Base-by-base conservation (phyloP, 2,329 filamentous ascomycete genomes). In the Xylariaceae sp. region DNA sequence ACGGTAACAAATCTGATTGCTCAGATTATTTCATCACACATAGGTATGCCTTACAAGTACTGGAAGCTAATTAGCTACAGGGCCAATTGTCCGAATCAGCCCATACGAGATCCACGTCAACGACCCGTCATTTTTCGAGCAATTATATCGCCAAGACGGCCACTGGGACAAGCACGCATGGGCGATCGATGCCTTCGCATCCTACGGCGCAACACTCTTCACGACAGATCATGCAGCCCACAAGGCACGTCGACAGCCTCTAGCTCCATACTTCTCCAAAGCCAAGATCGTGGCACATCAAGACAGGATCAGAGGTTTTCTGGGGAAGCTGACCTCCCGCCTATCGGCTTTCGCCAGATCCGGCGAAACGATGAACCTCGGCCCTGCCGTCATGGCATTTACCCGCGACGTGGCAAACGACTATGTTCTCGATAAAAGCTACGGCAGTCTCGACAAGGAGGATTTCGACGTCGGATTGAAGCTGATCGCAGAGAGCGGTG, bases 211-310 rank as follows among this genome's bases (percentile, higher is more conserved):
- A 32, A 54, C 46, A 10, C 36, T 56, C 36, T 52, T 39, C n/a
- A 53, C 53, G 7, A 41, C 36, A 36, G 53, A 57, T 39, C 46
- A 56, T 47, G 50, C 35, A 6, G 39, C 49, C 12, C 57, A 61
- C 46, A 56, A 56, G 36, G 40, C 49, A 15, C 54, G 52, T n/a
- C 57, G 61, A 14, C 48, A 42, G 7, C 44, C 56, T 14, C 33
- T 61, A 15, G 54, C 35, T 30, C 52, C 53, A 7, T 55, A 57
- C 48, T 63, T 61, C 40, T 61, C 60, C 2, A 58, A 58, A 42
- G 40, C 39, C 35, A 55, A 51, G 7, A 50, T 62, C 33, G 31
- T 35, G 18, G 40, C 36, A 27, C 49, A 51, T 6, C 51, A 58
- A 39, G 48, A 47, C n/a, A 49, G 56, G 12, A 48, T 56, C 5